Conservation (phyloP, 2,329 filamentous ascomycete species). For the Colletotrichum paranaense region DNA sequence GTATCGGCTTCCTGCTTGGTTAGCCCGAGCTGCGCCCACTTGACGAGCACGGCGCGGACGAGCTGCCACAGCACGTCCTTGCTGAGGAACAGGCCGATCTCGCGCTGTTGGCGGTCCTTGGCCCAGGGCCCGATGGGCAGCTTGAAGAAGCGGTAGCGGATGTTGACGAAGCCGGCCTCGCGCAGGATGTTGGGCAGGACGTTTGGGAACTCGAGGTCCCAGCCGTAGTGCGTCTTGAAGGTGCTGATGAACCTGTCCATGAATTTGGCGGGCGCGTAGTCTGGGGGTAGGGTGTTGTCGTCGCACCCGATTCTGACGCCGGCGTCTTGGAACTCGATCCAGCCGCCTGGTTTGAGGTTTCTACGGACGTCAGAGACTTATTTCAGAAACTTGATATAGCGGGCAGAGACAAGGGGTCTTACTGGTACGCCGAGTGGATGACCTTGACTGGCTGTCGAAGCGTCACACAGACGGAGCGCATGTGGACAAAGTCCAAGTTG, state of each 20-base stretch:
- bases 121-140: constrained; percentile 53
- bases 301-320: constrained; percentile 45
- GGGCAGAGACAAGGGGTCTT: constrained; percentile 19
- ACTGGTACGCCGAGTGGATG: constrained; percentile 59
- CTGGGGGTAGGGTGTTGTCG: constrained; percentile 41
- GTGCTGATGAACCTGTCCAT: constrained; percentile 46
- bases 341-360: constrained; percentile 50
- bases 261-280: constrained; percentile 38
- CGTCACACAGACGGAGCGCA: constrained; percentile 61
- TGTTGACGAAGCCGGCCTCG: constrained; percentile 48
- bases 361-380: constrained; percentile 36
- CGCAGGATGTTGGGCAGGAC: constrained; percentile 44
- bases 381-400: constrained; percentile 10
- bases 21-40: constrained; percentile 45
- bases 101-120: constrained; percentile 45
- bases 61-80: constrained; percentile 48
- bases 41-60: constrained; percentile 46
- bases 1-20: constrained; percentile 46
- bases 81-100: constrained; percentile 50
- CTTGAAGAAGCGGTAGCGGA: constrained; percentile 42
- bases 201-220: constrained; percentile 46
- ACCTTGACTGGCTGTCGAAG: constrained; percentile 63
- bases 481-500: constrained; percentile 64
- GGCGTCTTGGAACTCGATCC: constrained; percentile 53
- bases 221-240: constrained; percentile 47